Conservation (phyloP, 1,139 yeast species). For the Debaryomyces coudertii region DNA sequence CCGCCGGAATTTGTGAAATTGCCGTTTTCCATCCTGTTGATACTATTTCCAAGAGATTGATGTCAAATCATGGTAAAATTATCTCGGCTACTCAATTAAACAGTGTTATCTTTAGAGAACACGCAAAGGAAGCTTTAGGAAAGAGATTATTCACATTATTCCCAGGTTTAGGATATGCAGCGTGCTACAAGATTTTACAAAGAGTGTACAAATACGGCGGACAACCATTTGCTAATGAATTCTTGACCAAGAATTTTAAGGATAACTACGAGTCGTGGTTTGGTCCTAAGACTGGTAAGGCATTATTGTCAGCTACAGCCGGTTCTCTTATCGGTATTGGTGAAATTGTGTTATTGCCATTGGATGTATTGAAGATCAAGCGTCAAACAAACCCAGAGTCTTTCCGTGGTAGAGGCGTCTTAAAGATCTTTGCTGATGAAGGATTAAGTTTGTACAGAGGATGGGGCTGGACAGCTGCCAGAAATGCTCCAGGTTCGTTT, state of each 20-base stretch:
- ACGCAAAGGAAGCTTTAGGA: conserved; percentile 71
- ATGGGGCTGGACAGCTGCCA: conserved; percentile 99
- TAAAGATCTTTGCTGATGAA: conserved; percentile 83
- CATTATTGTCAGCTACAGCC: conserved; percentile 93
- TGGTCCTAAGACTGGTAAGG: conserved; percentile 96
- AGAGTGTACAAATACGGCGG: conserved; percentile 99
- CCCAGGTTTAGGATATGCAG: conserved; percentile 99
- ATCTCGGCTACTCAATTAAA: conserved; percentile 69
- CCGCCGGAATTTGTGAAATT: conserved; percentile 96
- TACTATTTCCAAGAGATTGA: conserved; percentile 94
- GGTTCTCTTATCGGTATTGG: conserved; percentile 98
- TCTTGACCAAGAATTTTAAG: conserved; percentile 74
- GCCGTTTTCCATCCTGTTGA: conserved; percentile 99
- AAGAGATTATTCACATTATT: conserved; percentile 80
- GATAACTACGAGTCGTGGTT: conserved; percentile 70
- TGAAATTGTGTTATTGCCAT: conserved; percentile 91
- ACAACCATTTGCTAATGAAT: conserved; percentile 97
- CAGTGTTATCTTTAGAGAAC: conserved; percentile 81
- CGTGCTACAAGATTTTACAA: conserved; percentile 93
- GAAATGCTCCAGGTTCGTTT: conserved; percentile 98
- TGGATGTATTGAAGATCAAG: conserved; percentile 95
- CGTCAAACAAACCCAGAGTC: conserved; percentile 99
- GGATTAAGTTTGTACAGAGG: conserved; percentile 95
- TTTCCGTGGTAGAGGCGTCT: conserved; percentile 94
- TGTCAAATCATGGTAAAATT: conserved; percentile 88